A percentile compares a stretch with the other conserved stretches of the same genome.
These are phyloP conservation scores for Colletotrichum sp. DNA, from an alignment of 2,329 filamentous ascomycete species.

Conservation along the genomic window DNA sequence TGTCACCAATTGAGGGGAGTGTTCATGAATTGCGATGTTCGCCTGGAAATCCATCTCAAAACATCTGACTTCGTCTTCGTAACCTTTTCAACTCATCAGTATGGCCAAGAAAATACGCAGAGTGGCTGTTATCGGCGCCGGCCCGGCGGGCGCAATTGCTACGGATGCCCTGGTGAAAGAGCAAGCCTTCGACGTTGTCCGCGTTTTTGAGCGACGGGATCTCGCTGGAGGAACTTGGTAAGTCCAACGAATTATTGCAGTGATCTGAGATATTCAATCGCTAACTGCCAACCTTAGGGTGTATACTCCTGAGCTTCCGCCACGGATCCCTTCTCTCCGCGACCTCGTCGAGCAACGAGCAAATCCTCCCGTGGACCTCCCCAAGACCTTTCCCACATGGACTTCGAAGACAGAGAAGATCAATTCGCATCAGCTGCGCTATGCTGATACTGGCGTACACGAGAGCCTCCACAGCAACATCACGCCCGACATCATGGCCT, in stretches of 20 bases:
- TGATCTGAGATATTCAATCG: accelerated
- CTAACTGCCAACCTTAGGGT: not conserved
- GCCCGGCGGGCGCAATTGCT: not conserved
- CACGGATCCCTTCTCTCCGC: not conserved
- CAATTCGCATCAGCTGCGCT: not conserved
- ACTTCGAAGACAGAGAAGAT: not conserved
- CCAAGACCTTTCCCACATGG: not conserved
- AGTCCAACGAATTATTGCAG: accelerated
- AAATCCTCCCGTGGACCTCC: not conserved
- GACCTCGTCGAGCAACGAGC: not conserved
- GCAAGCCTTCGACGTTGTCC: not conserved
- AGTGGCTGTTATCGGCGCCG: not conserved
- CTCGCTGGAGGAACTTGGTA: not conserved
- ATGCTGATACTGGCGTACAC: not conserved
- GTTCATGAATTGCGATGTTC: too few relatives aligned
- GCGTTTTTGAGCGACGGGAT: not conserved
- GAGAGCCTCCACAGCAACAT: not conserved
- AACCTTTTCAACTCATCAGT: accelerated
- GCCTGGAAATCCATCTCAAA: not conserved
- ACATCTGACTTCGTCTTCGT: not conserved
- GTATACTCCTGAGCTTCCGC: not conserved
- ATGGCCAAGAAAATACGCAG: not conserved
- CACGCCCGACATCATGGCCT: not conserved
- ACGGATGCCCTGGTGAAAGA: not conserved
- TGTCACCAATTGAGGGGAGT: not conserved